Percentiles rank a stretch among this genome's conserved stretches.
phyloP scores from a whole-genome alignment of 164 flowering plant genomes.

The Aristolochia californica region DNA sequence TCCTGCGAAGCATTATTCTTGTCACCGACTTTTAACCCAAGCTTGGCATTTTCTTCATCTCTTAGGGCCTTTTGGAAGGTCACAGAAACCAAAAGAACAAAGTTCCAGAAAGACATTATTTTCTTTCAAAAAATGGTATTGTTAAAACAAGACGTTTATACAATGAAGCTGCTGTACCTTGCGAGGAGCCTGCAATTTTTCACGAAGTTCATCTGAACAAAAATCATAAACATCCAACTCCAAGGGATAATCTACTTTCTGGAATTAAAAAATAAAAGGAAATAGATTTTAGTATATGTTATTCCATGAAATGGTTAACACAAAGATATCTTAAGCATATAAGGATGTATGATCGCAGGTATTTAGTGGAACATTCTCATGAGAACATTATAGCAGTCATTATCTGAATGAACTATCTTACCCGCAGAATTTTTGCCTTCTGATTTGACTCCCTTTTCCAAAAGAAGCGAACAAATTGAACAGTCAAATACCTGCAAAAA shows the following conservation, averaged over 20 bases:
- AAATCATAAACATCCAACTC: conserved; percentile 89
- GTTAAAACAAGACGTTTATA: not conserved
- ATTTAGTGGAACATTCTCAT: too few species aligned
- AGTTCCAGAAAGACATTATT: not conserved
- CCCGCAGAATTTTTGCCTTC: conserved; percentile 96
- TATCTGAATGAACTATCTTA: conserved; percentile 21
- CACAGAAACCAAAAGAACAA: not conserved
- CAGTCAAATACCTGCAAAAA: conserved; percentile 76
- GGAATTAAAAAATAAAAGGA: conserved; percentile 4
- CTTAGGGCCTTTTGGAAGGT: conserved; percentile 38
- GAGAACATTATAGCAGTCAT: too few species aligned
- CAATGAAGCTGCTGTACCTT: conserved; percentile 27
- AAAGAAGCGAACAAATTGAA: conserved; percentile 97
- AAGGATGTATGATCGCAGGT: too few species aligned
- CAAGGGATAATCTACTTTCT: conserved; percentile 98
- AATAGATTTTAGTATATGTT: not conserved
- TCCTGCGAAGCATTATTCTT: conserved; percentile 43
- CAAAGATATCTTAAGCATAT: not conserved
- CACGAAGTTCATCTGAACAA: conserved; percentile 79
- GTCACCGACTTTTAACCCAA: conserved; percentile 52
- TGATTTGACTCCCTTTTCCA: conserved; percentile 98
- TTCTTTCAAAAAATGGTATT: not conserved
- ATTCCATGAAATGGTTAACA: not conserved
- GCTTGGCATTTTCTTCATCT: conserved; percentile 77
- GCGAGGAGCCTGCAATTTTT: conserved; percentile 77